phyloP scores from a whole-genome alignment of 225 moss, liverwort and hornwort species.

The Takakia lepidozioides region DNA sequence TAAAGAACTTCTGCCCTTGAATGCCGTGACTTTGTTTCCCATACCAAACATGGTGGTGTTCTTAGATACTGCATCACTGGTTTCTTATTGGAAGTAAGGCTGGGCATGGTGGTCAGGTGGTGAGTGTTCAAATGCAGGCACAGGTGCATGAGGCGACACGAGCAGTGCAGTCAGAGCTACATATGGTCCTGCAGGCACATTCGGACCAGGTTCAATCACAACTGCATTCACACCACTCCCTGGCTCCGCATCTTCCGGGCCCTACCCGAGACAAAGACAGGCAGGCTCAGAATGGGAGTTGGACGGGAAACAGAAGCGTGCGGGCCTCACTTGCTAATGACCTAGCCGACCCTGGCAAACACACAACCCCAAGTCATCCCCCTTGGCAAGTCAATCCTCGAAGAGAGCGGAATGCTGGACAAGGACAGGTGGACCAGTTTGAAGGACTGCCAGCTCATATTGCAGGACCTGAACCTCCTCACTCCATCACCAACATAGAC shows the following conservation, averaged over 20 bases:
- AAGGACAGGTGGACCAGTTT: constrained; percentile 12
- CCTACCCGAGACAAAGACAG: constrained; percentile 17
- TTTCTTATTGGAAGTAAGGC: no score
- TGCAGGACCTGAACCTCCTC: no score
- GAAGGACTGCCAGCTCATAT: constrained; percentile 16
- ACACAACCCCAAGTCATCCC: constrained; percentile 29
- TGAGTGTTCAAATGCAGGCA: constrained; percentile 40
- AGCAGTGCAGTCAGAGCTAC: constrained; percentile 37
- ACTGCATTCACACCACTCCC: constrained; percentile 18
- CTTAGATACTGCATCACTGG: no score
- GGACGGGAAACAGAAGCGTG: constrained; percentile 10
- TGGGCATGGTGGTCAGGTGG: constrained; percentile 11
- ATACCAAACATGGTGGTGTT: no score
- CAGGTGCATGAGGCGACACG: constrained; percentile 41
- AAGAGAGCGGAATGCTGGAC: constrained; percentile 21
- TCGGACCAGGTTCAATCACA: constrained; percentile 32
- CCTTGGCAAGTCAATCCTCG: constrained; percentile 9
- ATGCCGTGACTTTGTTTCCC: no score
- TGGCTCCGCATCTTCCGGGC: constrained; percentile 10
- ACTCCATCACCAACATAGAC: constrained; percentile 28
- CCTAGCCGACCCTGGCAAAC: no score
- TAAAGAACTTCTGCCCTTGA: neutral
- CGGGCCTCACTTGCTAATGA: no score
- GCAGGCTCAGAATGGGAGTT: constrained; percentile 15
- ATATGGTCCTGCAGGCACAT: constrained; percentile 28